These are phyloP conservation scores for Ilyonectria mors-panacis DNA, from an alignment of 2,329 filamentous ascomycete species.

Conservation along the genomic window DNA sequence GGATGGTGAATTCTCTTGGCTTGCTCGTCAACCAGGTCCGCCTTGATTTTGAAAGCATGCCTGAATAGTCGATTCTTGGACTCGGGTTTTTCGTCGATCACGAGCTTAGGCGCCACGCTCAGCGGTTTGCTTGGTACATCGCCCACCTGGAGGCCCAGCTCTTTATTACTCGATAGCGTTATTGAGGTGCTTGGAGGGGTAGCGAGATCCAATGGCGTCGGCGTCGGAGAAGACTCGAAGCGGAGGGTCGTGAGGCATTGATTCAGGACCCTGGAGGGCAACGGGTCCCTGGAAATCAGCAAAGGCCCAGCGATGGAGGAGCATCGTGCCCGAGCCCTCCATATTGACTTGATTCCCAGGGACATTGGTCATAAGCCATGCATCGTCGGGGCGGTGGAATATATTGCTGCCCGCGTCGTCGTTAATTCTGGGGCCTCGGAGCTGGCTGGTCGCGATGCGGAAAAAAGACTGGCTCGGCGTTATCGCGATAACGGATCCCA, in stretches of 20 bases:
- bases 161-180: not conserved
- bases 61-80: constrained; percentile 50
- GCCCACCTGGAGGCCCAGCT: constrained; percentile 18
- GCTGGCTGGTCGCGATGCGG: constrained; percentile 25
- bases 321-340: constrained; percentile 58
- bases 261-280: constrained; percentile 37
- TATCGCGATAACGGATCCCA: constrained; percentile 39
- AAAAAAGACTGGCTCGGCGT: constrained; percentile 40
- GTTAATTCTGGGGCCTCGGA: constrained; percentile 29
- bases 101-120: constrained; percentile 25
- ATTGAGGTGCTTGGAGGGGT: not conserved
- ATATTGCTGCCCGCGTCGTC: constrained; percentile 27
- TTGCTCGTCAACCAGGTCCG: constrained; percentile 34
- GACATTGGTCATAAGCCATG: constrained; percentile 61
- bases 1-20: constrained; percentile 45
- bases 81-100: constrained; percentile 30
- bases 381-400: constrained; percentile 50
- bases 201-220: constrained; percentile 21
- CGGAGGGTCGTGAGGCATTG: constrained; percentile 28
- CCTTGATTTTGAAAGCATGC: constrained; percentile 47
- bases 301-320: constrained; percentile 45
- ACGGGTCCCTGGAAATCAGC: constrained; percentile 39
- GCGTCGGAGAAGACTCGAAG: constrained; percentile 40
- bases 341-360: constrained; percentile 61
- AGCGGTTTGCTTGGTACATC: not conserved